A percentile compares a stretch with the other conserved stretches of the same genome.
These are phyloP conservation scores for Geotrichum restrictum DNA, from an alignment of 1,139 yeast genomes.

Conservation along the genomic window DNA sequence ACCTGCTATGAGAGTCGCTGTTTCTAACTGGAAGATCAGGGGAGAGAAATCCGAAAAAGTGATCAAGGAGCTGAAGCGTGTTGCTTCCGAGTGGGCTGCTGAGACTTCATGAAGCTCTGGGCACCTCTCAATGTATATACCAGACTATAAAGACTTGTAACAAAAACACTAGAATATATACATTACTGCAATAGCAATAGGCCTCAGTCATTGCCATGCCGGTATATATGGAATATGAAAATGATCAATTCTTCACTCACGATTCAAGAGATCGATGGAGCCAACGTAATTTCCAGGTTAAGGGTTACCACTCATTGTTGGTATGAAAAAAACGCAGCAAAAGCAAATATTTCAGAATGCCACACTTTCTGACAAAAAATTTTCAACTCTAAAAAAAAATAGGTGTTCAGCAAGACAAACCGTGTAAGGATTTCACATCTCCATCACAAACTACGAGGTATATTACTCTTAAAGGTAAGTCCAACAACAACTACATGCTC, in stretches of 20 bases:
- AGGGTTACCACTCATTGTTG: not conserved
- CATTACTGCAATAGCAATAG: too few relatives aligned
- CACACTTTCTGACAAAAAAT: constrained; percentile 6
- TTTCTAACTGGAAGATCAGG: constrained; percentile 29
- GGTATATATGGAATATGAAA: too few relatives aligned
- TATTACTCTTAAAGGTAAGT: constrained; percentile 4
- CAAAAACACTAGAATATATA: too few relatives aligned
- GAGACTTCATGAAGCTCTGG: not conserved
- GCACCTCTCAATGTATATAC: too few relatives aligned
- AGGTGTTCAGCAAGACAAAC: constrained; percentile 2
- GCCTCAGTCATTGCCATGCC: too few relatives aligned
- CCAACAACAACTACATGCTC: not conserved
- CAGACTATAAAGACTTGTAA: too few relatives aligned
- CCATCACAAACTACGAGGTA: constrained; percentile 4
- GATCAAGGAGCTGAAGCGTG: constrained; percentile 21
- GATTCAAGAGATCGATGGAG: too few relatives aligned
- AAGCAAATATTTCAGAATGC: constrained; percentile 4
- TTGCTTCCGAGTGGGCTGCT: constrained; percentile 7
- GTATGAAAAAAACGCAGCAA: not conserved
- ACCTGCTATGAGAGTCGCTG: constrained; percentile 31
- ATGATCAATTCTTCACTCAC: too few relatives aligned
- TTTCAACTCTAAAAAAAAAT: constrained; percentile 2
- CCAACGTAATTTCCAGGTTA: too few relatives aligned
- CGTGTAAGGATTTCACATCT: constrained; percentile 2
- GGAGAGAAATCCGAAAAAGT: constrained; percentile 22